These are phyloP conservation scores for Colletotrichum karsti DNA, from an alignment of 2,329 filamentous ascomycete species.

Conservation along the genomic window DNA sequence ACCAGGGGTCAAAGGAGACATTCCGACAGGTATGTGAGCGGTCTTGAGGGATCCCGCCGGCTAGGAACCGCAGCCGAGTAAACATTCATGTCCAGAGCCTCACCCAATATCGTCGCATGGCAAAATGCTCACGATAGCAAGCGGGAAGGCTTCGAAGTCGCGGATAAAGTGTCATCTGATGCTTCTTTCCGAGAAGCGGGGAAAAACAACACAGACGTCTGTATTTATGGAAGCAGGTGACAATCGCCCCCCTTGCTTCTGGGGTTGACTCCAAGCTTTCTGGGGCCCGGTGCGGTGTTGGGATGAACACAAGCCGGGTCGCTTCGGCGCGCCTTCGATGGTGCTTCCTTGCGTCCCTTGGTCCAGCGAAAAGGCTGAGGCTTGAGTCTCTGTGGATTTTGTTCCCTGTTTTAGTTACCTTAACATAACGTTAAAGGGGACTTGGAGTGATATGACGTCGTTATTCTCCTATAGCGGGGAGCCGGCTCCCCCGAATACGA, in stretches of 20 bases:
- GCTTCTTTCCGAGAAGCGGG: not conserved
- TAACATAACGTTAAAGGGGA: constrained; percentile 2
- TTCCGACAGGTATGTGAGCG: too few relatives aligned
- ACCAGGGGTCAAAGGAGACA: not conserved
- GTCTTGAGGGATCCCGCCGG: too few relatives aligned
- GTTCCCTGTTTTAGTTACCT: constrained; percentile 7
- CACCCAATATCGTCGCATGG: not conserved
- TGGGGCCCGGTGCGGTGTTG: constrained; percentile 7
- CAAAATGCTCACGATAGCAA: not conserved
- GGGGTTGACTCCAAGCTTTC: not conserved
- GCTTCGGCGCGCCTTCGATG: constrained; percentile 1
- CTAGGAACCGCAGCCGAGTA: not conserved
- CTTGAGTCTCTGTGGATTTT: not conserved
- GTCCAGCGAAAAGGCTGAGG: not conserved
- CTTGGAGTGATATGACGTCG: not conserved
- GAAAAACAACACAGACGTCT: not conserved
- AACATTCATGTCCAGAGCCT: not conserved
- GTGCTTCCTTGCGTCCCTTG: not conserved
- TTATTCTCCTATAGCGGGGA: constrained; percentile 9
- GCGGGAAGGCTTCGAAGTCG: not conserved
- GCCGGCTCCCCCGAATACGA: constrained; percentile 12
- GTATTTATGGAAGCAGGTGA: not conserved
- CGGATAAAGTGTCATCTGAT: not conserved
- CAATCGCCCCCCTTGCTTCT: not conserved
- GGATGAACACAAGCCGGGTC: not conserved